Conservation (phyloP, 495 filamentous ascomycete species). For the Choiromyces venosus region DNA sequence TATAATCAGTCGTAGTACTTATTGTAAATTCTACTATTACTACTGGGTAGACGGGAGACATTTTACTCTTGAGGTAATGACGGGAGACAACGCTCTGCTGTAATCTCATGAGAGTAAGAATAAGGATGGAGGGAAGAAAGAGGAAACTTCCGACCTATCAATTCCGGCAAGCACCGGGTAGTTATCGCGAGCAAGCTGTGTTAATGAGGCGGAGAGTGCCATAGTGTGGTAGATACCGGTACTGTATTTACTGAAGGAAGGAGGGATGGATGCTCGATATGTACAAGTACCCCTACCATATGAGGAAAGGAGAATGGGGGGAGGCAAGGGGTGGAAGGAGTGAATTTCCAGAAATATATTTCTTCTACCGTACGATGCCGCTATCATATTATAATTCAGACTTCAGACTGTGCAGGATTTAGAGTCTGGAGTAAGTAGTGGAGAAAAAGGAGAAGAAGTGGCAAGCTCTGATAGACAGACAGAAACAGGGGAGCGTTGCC, state of each 20-base stretch:
- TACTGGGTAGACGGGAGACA: background rate
- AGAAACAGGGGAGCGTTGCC: background rate
- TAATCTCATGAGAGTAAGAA: background rate
- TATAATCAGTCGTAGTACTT: background rate
- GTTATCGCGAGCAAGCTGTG: constrained; percentile 21
- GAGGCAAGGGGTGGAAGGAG: background rate
- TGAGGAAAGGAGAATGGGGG: background rate
- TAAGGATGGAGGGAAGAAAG: background rate
- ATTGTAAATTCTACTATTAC: background rate
- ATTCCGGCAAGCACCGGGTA: constrained; percentile 26
- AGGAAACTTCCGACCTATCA: background rate
- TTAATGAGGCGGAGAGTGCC: background rate
- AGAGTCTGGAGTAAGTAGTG: background rate
- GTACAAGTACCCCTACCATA: background rate
- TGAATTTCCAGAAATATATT: background rate
- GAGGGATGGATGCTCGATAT: background rate
- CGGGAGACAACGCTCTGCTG: background rate
- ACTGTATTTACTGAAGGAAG: background rate
- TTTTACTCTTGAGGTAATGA: background rate
- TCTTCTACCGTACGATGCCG: no score
- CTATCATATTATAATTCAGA: no score
- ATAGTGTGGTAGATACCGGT: background rate
- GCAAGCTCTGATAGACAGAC: background rate
- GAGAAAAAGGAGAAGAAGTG: background rate
- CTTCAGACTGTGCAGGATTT: background rate